Evolutionary conservation across 1,284 basidiomycete species (phyloP), one percentile per base, ranked within the genome.

Genomic region (Stereum hirsutum): DNA sequence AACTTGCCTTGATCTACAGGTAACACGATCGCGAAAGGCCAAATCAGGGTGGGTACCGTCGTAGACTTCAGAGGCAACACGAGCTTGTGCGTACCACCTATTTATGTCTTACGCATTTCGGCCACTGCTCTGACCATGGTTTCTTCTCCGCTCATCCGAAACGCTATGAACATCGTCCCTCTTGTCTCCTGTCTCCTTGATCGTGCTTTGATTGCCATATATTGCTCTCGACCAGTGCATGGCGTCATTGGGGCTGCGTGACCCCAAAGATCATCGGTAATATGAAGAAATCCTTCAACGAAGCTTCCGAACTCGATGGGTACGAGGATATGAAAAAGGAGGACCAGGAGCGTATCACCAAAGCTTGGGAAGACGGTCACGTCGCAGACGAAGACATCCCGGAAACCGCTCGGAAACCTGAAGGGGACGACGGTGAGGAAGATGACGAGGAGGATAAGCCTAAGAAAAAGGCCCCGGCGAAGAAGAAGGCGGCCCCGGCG

Each of bases 191-290:
- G 47, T 41, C 31, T 43, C 28, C n/a, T 41, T 39, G 39, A 39
- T 41, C 43, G 32, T 7, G 52, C 35, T 56, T 49, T 52, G 52
- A 51, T 46, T 20, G 45, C 48, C 23, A 49, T 53, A 43, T n/a
- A 45, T 43, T 41, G 21, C 43, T 33, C 5, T 27, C 43, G n/a
- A 42, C 27, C 35, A 89, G 87, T 52, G 57, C 66, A 36, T 89
- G 82, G 81, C 75, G 85, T 50, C 89, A 92, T 57, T 90, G 83
- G 82, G 83, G 85, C 45, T 94, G 91, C 52, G 72, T 76, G 5
- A 89, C 89, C 0, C 45, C 69, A 19, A 78, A 72, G 51, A 75
- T 91, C 42, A 55, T 93, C 30, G 58, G 61, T n/a, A 89, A 90
- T 56, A 71, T 89, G 62, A 83, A 89, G 62, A 68, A 74, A 24